phyloP scores from a whole-genome alignment of 2,329 filamentous ascomycete genomes.

The Fonsecaea pedrosoi region DNA sequence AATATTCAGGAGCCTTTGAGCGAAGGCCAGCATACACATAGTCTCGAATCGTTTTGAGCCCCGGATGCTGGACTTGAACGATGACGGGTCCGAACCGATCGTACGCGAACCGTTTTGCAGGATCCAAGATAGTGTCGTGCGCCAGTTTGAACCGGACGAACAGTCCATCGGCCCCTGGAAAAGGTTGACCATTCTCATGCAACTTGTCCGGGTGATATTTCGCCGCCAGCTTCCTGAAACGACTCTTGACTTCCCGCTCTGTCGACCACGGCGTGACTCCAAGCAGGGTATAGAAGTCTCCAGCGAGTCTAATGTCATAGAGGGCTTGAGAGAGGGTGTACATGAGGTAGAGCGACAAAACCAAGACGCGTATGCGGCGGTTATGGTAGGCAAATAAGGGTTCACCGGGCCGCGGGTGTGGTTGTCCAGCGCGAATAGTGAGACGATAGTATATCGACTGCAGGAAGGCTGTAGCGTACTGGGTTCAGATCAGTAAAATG shows the following conservation, averaged over 20 bases:
- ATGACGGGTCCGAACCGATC: constrained; percentile 83
- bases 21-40: constrained; percentile 72
- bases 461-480: constrained; percentile 79
- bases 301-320: constrained; percentile 72
- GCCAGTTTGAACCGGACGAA: constrained; percentile 86
- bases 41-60: constrained; percentile 67
- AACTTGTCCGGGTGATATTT: constrained; percentile 85
- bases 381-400: constrained; percentile 75
- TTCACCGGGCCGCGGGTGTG: constrained; percentile 72
- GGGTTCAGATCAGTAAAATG: not conserved
- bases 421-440: constrained; percentile 86
- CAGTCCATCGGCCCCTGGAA: constrained; percentile 49
- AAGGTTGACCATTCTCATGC: constrained; percentile 41
- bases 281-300: constrained; percentile 81
- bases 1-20: constrained; percentile 49
- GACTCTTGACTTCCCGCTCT: constrained; percentile 80
- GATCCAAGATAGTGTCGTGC: constrained; percentile 80
- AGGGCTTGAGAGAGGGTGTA: constrained; percentile 95
- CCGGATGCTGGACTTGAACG: constrained; percentile 60
- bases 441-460: constrained; percentile 86
- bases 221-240: constrained; percentile 76
- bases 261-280: constrained; percentile 69
- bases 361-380: constrained; percentile 79
- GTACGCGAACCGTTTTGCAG: constrained; percentile 81
- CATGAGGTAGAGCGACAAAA: constrained; percentile 81